Base-by-base conservation (phyloP, 495 filamentous ascomycete species). In the Penicillium roqueforti region DNA sequence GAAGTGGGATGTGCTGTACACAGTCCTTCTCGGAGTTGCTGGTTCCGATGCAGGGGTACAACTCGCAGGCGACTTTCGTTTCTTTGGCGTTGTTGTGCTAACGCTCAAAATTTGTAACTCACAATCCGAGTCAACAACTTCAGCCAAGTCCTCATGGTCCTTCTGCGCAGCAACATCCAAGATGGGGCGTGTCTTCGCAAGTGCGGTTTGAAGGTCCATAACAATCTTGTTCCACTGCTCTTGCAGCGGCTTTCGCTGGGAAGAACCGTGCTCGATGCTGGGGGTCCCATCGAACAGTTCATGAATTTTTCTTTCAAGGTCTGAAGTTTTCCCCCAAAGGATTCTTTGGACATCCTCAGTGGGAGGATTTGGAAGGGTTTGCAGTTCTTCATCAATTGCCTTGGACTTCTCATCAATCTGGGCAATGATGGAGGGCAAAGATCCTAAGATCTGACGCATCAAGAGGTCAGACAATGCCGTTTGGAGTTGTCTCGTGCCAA, bases 401-500 rank as follows among this genome's bases (percentile, higher is more conserved):
- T 57, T 51, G 0, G 80, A 73, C 3, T 78, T 80, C 4, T 68
- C 61, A 4, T 80, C 56, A 2, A 91, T 82, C 46, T 85, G 77
- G 0, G 74, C 51, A 31, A 80, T 80, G 20, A 89, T 83, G 0
- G 72, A 64, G 0, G 86, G 86, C 1, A 90, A 64, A 18, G 80
- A 84, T 26, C 67, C 73, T 4, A 75, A 62, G n/a, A 88, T 87
- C 38, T 84, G 77, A 1, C 73, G 63, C 2, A 79, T 77, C 0
- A 89, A 67, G 4, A 78, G 65, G 16, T 65, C 51, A 0, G 83
- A 86, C 0, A 89, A 63, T 0, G 77, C 76, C 0, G 70, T 53
- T 43, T 81, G 81, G 0, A 89, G 67, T 3, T 76, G 71, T 1
- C 74, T 70, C 0, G 84, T 83, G 0, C 87, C 87, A 44, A 83